Conservation (phyloP, 2,329 filamentous ascomycete species). For the Xylaria sp. region DNA sequence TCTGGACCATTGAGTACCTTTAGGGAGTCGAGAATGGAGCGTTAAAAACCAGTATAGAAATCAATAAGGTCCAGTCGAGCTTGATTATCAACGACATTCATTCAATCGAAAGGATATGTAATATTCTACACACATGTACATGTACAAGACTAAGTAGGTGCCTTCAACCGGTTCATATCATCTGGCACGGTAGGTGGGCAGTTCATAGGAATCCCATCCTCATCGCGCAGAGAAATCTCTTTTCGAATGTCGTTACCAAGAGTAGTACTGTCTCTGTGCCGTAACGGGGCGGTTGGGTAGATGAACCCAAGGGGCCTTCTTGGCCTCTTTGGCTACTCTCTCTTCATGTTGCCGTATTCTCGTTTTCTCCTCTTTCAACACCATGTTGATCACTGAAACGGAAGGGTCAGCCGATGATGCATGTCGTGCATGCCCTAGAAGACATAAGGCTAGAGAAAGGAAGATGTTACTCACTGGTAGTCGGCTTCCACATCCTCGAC, state of each 20-base stretch:
- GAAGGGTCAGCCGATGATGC: constrained; percentile 28
- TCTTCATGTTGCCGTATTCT: constrained; percentile 81
- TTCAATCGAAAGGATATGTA: constrained; percentile 7
- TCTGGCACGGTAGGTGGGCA: neutral
- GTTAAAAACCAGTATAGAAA: too few species aligned
- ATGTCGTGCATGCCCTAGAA: neutral
- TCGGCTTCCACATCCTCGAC: constrained; percentile 71
- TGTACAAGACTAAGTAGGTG: neutral
- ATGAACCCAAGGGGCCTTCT: constrained; percentile 83
- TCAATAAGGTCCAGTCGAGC: neutral
- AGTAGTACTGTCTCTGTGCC: constrained; percentile 86
- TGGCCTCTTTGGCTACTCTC: constrained; percentile 74
- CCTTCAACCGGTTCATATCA: neutral
- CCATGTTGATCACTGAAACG: constrained; percentile 71
- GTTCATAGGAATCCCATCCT: neutral
- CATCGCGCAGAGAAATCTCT: neutral
- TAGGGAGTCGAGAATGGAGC: too few species aligned
- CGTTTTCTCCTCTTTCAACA: constrained; percentile 94
- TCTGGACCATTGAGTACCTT: too few species aligned
- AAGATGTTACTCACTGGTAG: constrained; percentile 70
- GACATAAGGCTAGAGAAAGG: constrained; percentile 7
- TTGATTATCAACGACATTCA: neutral
- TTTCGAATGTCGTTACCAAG: constrained; percentile 68
- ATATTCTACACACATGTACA: constrained; percentile 35
- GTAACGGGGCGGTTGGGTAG: constrained; percentile 85